Evolutionary conservation across 345 rosid genomes (phyloP).

Genomic region (Triadica sebifera): DNA sequence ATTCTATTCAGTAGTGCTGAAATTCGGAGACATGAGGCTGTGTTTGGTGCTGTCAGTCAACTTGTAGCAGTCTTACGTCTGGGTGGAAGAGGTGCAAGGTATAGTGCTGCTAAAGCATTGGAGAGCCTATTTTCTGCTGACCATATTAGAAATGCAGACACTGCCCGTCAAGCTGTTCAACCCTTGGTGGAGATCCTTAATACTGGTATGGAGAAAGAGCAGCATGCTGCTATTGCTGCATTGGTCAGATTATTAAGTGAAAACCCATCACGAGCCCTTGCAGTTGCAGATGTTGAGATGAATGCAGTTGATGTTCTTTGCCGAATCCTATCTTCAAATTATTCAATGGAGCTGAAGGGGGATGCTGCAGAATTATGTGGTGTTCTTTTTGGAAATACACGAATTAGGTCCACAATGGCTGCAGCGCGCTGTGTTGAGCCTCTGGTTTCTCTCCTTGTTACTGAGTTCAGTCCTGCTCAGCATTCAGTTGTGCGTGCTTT

Average conservation of each 20-base stretch:
- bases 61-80: constrained; percentile 94
- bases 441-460: constrained; percentile 86
- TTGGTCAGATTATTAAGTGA: constrained; percentile 92
- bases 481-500: constrained; percentile 91
- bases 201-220: constrained; percentile 92
- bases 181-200: constrained; percentile 97
- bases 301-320: constrained; percentile 98
- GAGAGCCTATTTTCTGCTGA: constrained; percentile 96
- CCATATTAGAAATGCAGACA: constrained; percentile 92
- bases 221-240: constrained; percentile 98
- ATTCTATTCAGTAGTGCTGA: constrained; percentile 84
- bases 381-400: constrained; percentile 88
- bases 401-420: constrained; percentile 92
- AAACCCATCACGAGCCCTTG: constrained; percentile 91
- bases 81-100: constrained; percentile 97
- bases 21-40: constrained; percentile 94
- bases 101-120: constrained; percentile 94
- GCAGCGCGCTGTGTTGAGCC: constrained; percentile 99
- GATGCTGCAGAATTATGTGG: constrained; percentile 98
- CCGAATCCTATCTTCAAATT: constrained; percentile 87
- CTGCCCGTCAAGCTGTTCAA: constrained; percentile 94
- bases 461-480: constrained; percentile 90
- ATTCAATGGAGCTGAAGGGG: constrained; percentile 92
- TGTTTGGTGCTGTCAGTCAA: constrained; percentile 91
- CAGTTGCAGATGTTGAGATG: constrained; percentile 98